Percentiles rank a stretch among this genome's conserved stretches.
Evolutionary conservation across 352 stramenopile species (phyloP).

Genomic region (Globisporangium emineosum): DNA sequence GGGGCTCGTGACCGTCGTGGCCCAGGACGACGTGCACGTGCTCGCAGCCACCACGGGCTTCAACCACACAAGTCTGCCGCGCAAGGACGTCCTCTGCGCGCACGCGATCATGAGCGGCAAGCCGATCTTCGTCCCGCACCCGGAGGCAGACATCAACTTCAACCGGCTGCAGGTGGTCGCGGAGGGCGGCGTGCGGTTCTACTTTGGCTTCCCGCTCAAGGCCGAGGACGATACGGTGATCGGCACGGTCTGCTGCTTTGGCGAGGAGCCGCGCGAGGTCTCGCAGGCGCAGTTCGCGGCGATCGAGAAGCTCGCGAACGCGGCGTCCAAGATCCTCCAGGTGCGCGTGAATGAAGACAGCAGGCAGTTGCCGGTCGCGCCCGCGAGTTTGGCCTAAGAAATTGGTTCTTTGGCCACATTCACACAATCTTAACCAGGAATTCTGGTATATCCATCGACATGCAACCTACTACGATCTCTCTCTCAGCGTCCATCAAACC

Average conservation of each 20-base stretch:
- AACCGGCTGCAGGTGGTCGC: slow-evolving; percentile 27
- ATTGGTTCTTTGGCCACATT: background rate
- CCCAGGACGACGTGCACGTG: slow-evolving; percentile 34
- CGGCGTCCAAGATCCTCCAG: slow-evolving; percentile 34
- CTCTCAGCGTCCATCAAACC: background rate
- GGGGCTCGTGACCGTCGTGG: slow-evolving; percentile 46
- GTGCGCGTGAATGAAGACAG: slow-evolving; percentile 7
- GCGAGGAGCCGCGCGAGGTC: slow-evolving; percentile 34
- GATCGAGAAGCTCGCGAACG: slow-evolving; percentile 35
- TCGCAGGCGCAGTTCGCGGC: slow-evolving; percentile 46
- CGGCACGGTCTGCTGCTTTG: slow-evolving; percentile 51
- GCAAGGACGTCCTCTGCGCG: slow-evolving; percentile 51
- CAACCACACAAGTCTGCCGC: slow-evolving; percentile 24
- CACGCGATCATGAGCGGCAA: slow-evolving; percentile 49
- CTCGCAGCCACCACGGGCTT: slow-evolving; percentile 36
- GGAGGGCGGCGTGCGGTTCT: slow-evolving; percentile 40
- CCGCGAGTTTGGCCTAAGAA: background rate
- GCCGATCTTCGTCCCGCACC: slow-evolving; percentile 47
- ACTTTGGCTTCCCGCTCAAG: slow-evolving; percentile 54
- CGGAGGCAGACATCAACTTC: slow-evolving; percentile 53
- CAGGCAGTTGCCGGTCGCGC: background rate
- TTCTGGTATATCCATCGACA: background rate
- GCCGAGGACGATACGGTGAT: slow-evolving; percentile 33
- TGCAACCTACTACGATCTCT: background rate
- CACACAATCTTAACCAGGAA: background rate